Percentiles rank a stretch among this genome's conserved stretches.
These are phyloP conservation scores for Phytophthora quininea DNA, from an alignment of 352 stramenopile genomes.

Conservation along the genomic window DNA sequence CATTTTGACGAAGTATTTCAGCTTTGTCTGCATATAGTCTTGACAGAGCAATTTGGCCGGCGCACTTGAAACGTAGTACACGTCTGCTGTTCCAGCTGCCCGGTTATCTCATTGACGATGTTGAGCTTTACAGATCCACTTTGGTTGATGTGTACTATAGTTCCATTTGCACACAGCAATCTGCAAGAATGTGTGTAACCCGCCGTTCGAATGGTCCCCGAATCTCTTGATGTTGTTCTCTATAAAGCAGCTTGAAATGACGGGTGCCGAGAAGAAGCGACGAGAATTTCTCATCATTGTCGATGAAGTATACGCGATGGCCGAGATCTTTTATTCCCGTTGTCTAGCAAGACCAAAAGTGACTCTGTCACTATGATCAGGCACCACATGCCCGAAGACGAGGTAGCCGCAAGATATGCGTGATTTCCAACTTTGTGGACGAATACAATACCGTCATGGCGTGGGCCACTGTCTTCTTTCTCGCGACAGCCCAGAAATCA, in stretches of 20 bases:
- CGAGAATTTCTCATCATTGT: no score
- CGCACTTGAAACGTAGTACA: constrained; percentile 7
- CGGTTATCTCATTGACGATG: not conserved
- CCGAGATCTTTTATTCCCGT: no score
- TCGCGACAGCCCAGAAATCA: no score
- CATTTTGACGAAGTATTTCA: constrained; percentile 7
- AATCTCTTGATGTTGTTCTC: not conserved
- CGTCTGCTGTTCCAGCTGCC: constrained; percentile 1
- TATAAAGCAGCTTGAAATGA: not conserved
- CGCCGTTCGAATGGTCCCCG: not conserved
- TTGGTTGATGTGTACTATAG: constrained; percentile 3
- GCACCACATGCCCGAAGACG: no score
- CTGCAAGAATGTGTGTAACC: not conserved
- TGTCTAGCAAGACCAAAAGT: no score
- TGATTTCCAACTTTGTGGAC: no score
- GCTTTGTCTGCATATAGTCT: not conserved
- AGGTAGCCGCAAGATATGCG: no score
- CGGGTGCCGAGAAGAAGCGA: not conserved
- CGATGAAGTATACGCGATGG: no score
- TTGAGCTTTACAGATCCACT: not conserved
- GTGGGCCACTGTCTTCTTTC: no score
- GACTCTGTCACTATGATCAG: no score
- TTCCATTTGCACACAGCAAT: not conserved
- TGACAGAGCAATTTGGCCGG: constrained; percentile 9
- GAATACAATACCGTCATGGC: no score